Percentiles rank a stretch among this genome's conserved stretches.
phyloP scores from a whole-genome alignment of 2,329 filamentous ascomycete species.

The Lecanicillium sp. region DNA sequence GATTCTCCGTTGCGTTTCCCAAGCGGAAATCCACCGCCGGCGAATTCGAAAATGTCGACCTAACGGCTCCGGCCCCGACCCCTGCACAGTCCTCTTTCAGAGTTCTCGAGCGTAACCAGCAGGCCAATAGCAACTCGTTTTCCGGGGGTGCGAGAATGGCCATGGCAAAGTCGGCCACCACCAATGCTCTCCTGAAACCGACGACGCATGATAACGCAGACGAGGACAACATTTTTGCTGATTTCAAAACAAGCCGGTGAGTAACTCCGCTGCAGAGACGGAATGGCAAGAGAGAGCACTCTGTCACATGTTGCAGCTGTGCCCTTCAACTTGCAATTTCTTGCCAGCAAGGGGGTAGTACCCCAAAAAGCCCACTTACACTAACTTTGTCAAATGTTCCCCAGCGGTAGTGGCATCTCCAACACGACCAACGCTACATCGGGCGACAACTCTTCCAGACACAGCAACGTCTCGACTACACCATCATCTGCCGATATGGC shows the following conservation, averaged over 20 bases:
- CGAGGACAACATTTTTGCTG: conserved; percentile 51
- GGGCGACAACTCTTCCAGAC: conserved; percentile 52
- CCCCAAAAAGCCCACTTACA: conserved; percentile 6
- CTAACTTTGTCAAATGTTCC: conserved; percentile 9
- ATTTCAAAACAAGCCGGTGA: conserved; percentile 47
- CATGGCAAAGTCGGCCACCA: conserved; percentile 25
- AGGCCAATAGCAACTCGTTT: conserved; percentile 36
- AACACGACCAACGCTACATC: conserved; percentile 53
- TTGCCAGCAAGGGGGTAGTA: too few species aligned
- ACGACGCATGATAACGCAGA: conserved; percentile 29
- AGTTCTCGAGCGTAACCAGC: conserved; percentile 46
- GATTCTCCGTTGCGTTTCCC: conserved; percentile 50
- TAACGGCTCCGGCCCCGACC: conserved; percentile 26
- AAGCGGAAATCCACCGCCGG: conserved; percentile 53
- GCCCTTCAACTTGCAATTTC: too few species aligned
- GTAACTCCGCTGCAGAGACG: too few species aligned
- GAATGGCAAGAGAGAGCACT: too few species aligned
- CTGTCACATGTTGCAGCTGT: too few species aligned
- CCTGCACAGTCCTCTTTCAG: conserved; percentile 42
- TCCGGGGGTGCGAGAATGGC: conserved; percentile 39
- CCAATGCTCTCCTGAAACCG: conserved; percentile 27
- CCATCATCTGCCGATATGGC: conserved; percentile 44
- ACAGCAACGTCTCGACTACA: conserved; percentile 54
- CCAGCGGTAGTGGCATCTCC: conserved; percentile 50
- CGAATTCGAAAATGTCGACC: conserved; percentile 42